These are phyloP conservation scores for Lodderomyces orthopsilosis DNA, from an alignment of 1,139 yeast genomes.

Conservation along the genomic window DNA sequence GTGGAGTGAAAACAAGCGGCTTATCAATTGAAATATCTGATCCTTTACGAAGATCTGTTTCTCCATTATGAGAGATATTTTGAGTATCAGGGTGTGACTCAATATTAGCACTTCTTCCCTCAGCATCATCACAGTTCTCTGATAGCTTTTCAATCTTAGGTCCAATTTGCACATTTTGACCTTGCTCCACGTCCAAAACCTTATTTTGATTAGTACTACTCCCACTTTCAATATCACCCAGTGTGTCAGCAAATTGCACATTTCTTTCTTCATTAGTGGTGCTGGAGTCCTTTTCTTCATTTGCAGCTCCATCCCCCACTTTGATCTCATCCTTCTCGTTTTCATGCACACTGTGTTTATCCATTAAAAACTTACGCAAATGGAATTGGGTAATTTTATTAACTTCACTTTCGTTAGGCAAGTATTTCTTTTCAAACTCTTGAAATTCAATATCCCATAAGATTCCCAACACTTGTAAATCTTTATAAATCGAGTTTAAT, in stretches of 20 bases:
- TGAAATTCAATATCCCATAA: conserved; percentile 85
- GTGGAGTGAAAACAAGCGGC: conserved; percentile 9
- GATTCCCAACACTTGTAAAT: conserved; percentile 78
- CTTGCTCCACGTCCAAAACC: neutral
- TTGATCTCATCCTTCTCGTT: conserved; percentile 23
- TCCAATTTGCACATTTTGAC: neutral
- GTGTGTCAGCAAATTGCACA: neutral
- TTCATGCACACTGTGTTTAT: conserved; percentile 28
- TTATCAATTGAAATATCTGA: neutral
- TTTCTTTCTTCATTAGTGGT: too few species aligned
- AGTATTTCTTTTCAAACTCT: conserved; percentile 72
- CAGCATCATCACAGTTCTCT: neutral
- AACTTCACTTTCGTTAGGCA: conserved; percentile 93
- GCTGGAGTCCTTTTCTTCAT: too few species aligned
- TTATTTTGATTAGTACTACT: neutral
- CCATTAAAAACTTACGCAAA: conserved; percentile 69
- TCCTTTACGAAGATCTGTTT: conserved; percentile 7
- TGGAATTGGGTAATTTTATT: conserved; percentile 89
- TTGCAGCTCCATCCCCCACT: neutral
- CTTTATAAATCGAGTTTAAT: conserved; percentile 66
- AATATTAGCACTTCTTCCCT: neutral
- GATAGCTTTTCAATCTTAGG: neutral
- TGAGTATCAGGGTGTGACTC: neutral
- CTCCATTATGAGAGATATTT: neutral
- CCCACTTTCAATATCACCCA: neutral